Conservation (phyloP, 495 filamentous ascomycete genomes). For the Aspergillus taichungensis region DNA sequence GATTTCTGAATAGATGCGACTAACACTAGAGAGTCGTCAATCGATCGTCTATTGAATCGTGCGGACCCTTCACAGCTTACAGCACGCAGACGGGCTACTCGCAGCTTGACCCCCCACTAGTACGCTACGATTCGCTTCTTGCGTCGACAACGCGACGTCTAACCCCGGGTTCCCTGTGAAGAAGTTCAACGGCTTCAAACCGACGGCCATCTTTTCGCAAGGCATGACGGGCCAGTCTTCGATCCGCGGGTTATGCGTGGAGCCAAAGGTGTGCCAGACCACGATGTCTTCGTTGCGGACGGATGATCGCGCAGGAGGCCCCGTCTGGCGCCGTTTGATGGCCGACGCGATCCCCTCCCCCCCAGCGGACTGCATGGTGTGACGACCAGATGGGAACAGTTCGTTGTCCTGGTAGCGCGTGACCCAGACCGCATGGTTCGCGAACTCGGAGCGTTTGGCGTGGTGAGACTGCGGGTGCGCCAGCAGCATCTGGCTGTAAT, state of each 20-base stretch:
- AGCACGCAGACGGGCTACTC: background rate
- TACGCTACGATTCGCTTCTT: conserved; percentile 23
- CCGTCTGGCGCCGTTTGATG: conserved; percentile 7
- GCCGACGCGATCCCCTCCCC: conserved; percentile 32
- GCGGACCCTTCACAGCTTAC: background rate
- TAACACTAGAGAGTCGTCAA: no score
- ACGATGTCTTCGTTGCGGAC: conserved; percentile 44
- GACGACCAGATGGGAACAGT: conserved; percentile 67
- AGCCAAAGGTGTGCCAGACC: conserved; percentile 47
- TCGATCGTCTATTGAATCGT: no score
- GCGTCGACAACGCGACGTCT: conserved; percentile 25
- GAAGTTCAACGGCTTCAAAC: conserved; percentile 65
- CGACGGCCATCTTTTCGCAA: conserved; percentile 31
- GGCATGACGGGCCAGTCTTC: conserved; percentile 64
- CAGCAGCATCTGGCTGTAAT: conserved; percentile 69
- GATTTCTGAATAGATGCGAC: no score
- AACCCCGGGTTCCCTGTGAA: conserved; percentile 59
- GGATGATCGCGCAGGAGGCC: conserved; percentile 16
- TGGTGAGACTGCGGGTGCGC: conserved; percentile 62
- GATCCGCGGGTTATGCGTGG: conserved; percentile 49
- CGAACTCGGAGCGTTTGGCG: conserved; percentile 68
- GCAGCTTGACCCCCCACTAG: conserved; percentile 11
- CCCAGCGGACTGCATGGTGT: conserved; percentile 72
- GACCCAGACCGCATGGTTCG: conserved; percentile 68
- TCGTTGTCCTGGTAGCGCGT: conserved; percentile 69